Evolutionary conservation across 148 eudicot species (phyloP), one percentile per base, ranked within the genome.

Genomic region (Silene uniflora): DNA sequence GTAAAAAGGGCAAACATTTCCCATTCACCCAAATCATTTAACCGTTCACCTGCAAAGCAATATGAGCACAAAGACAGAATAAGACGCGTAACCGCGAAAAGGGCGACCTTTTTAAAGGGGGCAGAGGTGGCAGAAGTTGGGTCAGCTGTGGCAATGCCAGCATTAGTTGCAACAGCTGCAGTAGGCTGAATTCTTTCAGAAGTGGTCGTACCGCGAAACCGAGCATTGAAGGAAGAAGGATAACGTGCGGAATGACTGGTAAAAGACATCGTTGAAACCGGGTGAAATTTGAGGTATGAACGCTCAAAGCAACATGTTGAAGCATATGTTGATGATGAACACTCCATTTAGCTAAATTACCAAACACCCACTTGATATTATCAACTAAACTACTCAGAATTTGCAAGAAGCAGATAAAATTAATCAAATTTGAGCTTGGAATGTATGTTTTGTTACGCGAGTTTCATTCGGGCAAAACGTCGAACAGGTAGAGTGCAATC

Each of bases 61-160:
- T 32, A 27, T 17, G 21, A 65, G 17, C 44, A 39, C 69, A 23
- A 27, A 24, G 2, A 22, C 13, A 35, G 17, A 39, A 73, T 13
- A n/a, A 5, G 3, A 54, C 71, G 24, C 73, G 64, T 4, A 70
- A 9, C 7, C 61, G 3, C 14, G 5, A 14, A 64, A 74, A 54
- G 65, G 23, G 14, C 52, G 39, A 80, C 83, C 83, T 76, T 81
- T 67, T 76, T 81, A 67, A 64, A 27, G 49, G 76, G 54, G 24
- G 22, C 39, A 65, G 80, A 22, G 13, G 62, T 2, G 60, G 18
- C 54, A 27, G 8, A 71, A 59, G 17, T 19, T 32, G 83, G 60
- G 14, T 67, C 62, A 67, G 58, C 46, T 76, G 69, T 47, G 10
- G 27, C 62, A 13, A 24, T 47, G 11, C 75, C 69, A 44, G 60